These are phyloP conservation scores for Lachnellula arida DNA, from an alignment of 2,329 filamentous ascomycete genomes.

Conservation along the genomic window DNA sequence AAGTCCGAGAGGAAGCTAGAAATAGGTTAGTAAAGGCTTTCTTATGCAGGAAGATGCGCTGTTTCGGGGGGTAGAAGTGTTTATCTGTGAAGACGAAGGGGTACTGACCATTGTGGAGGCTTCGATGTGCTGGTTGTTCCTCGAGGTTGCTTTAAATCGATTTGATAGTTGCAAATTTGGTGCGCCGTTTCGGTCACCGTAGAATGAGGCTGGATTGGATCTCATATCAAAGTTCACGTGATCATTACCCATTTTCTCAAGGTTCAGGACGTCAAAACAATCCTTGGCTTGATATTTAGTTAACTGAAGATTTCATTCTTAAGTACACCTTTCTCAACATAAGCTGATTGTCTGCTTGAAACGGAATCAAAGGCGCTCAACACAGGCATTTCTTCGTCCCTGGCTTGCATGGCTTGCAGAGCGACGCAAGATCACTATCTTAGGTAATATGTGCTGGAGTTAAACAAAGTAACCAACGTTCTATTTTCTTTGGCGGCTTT, in stretches of 20 bases:
- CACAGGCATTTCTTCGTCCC: too few relatives aligned
- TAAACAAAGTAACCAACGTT: too few relatives aligned
- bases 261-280: neutral
- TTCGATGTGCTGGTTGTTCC: constrained; percentile 1
- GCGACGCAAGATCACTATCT: too few relatives aligned
- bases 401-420: too few relatives aligned
- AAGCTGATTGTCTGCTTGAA: too few relatives aligned
- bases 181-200: neutral
- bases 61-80: too few relatives aligned
- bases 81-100: neutral
- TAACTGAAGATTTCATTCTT: too few relatives aligned
- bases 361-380: too few relatives aligned
- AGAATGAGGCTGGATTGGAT: neutral
- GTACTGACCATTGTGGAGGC: constrained; percentile 14
- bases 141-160: neutral
- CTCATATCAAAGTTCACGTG: neutral
- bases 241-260: neutral
- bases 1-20: constrained; percentile 68
- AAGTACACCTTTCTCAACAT: too few relatives aligned
- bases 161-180: neutral
- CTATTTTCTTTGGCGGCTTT: too few relatives aligned
- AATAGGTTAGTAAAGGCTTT: constrained; percentile 20
- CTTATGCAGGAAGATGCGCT: neutral
- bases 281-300: neutral
- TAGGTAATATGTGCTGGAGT: too few relatives aligned